Evolutionary conservation across 1,284 basidiomycete species (phyloP).

Genomic region (Quambalaria eucalypti): DNA sequence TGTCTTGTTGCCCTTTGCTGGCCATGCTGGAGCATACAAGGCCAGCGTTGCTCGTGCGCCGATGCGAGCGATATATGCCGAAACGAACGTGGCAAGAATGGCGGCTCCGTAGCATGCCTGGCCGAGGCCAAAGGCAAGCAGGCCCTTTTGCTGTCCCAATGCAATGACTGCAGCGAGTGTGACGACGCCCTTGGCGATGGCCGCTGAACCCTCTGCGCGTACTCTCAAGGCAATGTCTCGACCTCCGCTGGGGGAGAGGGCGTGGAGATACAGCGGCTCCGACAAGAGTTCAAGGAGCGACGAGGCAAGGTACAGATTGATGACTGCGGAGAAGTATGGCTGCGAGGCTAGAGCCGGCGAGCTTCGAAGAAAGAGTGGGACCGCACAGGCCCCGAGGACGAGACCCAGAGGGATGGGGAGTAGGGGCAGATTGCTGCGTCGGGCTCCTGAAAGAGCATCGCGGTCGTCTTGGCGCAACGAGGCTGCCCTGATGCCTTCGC

Average conservation of each 20-base stretch:
- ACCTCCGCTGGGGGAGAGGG: constrained; percentile 12
- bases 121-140: constrained; percentile 36
- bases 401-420: constrained; percentile 30
- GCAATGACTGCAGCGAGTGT: constrained; percentile 6
- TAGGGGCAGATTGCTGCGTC: constrained; percentile 22
- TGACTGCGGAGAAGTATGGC: constrained; percentile 18
- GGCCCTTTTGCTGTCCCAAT: constrained; percentile 5
- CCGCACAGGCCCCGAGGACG: constrained; percentile 12
- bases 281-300: constrained; percentile 31
- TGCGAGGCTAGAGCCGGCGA: constrained; percentile 15
- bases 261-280: constrained; percentile 37
- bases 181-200: constrained; percentile 25
- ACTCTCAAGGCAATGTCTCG: constrained; percentile 22
- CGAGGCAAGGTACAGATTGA: constrained; percentile 30
- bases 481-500: constrained; percentile 63
- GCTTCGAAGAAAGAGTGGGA: constrained; percentile 20
- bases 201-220: constrained; percentile 33
- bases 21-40: constrained; percentile 46
- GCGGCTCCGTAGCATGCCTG: constrained; percentile 27
- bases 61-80: constrained; percentile 51
- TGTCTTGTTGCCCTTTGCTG: too few relatives aligned
- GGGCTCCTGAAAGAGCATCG: neutral
- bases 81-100: constrained; percentile 12
- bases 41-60: constrained; percentile 71
- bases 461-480: constrained; percentile 53